Base-by-base conservation (phyloP, 2,329 filamentous ascomycete genomes). In the Falciphora oryzae region DNA sequence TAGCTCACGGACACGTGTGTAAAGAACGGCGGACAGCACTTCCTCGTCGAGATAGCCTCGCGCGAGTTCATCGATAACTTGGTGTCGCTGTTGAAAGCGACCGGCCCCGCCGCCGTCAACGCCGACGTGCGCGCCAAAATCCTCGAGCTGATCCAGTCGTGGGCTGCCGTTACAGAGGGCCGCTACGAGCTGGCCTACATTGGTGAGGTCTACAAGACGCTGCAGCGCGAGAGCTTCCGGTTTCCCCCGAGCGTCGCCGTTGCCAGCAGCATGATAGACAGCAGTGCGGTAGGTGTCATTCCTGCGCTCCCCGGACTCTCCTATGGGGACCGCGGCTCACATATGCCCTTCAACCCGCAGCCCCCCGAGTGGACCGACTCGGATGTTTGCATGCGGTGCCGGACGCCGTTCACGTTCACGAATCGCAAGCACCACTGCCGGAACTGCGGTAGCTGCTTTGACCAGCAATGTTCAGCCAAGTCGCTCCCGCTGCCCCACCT, bases 61-160 rank as follows among this genome's bases (percentile, higher is more conserved):
- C 88, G 93, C 68, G 95, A 99, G 79, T 99, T 98, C 73, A 96
- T 99, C 90, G 95, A 99, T 78, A 97, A 97, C 74, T 80, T 99
- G 63, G 89, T 92, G 25, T 97, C 94, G 44, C 83, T 99, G 22
- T 83, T 99, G 38, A 93, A 94, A 74, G 90, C 91, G 25, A 88
- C 90, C 62, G 91, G 91, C 2, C 77, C 81, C 25, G 87, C 85
- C 50, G 88, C 91, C 11, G 83, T 95, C 58, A 97, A 97, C 75
- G 81, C 88, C 62, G 91, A 96, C 64, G 95, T 99, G 61, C 92
- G 90, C 74, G 83, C 83, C 68, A 97, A 96, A 80, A 97, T 98
- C 67, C 83, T 99, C 64, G 94, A 97, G 75, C 81, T 98, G 65
- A 91, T 98, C 69, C 95, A 99, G 76, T 88, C 87, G 57, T 99